Conservation (phyloP, 768 basidiomycete genomes). For the Leccinum broughii region DNA sequence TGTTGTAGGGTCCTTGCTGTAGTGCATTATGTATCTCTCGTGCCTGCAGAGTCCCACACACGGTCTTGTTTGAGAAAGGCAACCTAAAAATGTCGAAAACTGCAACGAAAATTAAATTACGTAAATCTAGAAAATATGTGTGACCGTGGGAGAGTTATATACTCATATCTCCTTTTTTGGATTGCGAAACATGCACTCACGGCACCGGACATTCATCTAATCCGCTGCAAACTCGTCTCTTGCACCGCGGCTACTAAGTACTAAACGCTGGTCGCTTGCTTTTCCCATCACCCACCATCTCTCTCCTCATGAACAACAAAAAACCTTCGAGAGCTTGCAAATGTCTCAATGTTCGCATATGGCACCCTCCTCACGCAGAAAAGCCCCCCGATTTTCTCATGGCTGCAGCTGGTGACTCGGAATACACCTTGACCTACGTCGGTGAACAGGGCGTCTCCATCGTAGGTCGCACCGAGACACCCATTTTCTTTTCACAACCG, state of each 20-base stretch:
- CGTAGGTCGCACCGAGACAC: conserved; percentile 42
- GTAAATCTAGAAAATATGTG: conserved; percentile 6
- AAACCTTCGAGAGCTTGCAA: conserved; percentile 51
- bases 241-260: conserved; percentile 13
- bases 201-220: conserved; percentile 38
- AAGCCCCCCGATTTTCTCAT: conserved; percentile 40
- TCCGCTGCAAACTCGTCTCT: conserved; percentile 24
- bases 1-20: conserved; percentile 1
- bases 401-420: conserved; percentile 26
- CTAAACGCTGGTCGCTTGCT: conserved; percentile 25
- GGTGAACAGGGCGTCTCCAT: conserved; percentile 66
- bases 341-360: conserved; percentile 72
- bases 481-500: conserved; percentile 3
- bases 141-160: conserved; percentile 23
- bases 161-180: conserved; percentile 25
- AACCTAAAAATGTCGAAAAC: conserved; percentile 14
- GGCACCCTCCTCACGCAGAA: conserved; percentile 29
- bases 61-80: conserved; percentile 4
- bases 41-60: background rate
- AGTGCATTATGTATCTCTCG: conserved; percentile 13
- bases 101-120: conserved; percentile 2
- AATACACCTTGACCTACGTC: conserved; percentile 58
- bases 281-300: conserved; percentile 22
- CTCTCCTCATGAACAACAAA: conserved; percentile 15
- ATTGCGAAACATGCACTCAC: conserved; percentile 28